Percentiles rank a stretch among this genome's conserved stretches.
phyloP scores from a whole-genome alignment of 768 basidiomycete genomes.

The Rhodotorula kratochvilovae region DNA sequence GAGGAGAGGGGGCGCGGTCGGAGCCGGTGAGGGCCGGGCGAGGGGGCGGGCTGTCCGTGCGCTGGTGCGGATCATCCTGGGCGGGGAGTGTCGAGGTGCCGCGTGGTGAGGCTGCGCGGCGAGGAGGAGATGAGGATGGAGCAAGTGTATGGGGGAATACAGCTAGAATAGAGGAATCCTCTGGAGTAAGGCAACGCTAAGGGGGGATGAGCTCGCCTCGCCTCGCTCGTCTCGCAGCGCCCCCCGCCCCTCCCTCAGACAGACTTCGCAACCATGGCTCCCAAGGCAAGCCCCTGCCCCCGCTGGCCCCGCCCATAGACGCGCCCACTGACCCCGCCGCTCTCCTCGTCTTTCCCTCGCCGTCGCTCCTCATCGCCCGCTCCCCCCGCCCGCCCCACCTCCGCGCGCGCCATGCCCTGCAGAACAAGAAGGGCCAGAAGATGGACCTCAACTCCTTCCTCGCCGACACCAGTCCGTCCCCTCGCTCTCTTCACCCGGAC shows the following conservation, averaged over 20 bases:
- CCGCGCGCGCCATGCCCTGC: conserved; percentile 49
- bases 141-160: too few species aligned
- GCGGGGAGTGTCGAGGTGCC: too few species aligned
- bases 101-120: too few species aligned
- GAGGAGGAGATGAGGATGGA: too few species aligned
- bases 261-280: conserved; percentile 23
- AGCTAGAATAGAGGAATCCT: too few species aligned
- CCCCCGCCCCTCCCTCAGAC: too few species aligned
- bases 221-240: too few species aligned
- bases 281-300: conserved; percentile 19
- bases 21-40: not conserved
- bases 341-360: not conserved
- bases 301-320: not conserved
- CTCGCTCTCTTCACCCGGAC: not conserved
- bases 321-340: not conserved
- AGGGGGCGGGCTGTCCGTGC: not conserved
- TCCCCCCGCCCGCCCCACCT: not conserved
- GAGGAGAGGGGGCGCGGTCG: not conserved
- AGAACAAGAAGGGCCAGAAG: conserved; percentile 84
- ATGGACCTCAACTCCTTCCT: conserved; percentile 91
- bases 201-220: too few species aligned
- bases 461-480: conserved; percentile 68
- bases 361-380: not conserved
- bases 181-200: too few species aligned
- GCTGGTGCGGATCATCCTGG: not conserved